Percentiles rank a stretch among this genome's conserved stretches.
Evolutionary conservation across 306 rosid genomes (phyloP).

Genomic region (Dryas alaskensis): DNA sequence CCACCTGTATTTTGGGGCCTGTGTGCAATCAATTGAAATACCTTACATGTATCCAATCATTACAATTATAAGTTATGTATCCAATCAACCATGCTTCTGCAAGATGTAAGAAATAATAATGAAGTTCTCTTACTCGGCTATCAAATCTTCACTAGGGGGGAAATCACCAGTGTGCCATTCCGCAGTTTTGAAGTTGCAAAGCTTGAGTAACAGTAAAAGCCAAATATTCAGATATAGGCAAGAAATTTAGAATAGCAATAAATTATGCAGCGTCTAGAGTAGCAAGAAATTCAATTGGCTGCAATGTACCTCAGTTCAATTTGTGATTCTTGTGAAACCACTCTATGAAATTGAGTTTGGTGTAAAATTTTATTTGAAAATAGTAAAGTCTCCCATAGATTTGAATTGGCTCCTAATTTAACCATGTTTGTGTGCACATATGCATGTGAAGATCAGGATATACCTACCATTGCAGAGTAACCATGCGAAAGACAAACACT

Average conservation of each 20-base stretch:
- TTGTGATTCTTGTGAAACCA: not conserved
- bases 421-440: not conserved
- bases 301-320: not conserved
- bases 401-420: not conserved
- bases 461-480: slow-evolving; percentile 30
- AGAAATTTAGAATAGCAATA: not conserved
- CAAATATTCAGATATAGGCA: not conserved
- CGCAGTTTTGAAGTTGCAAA: slow-evolving; percentile 11
- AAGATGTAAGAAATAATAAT: not conserved
- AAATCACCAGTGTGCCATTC: slow-evolving; percentile 17
- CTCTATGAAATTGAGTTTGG: not conserved
- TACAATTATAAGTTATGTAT: too few relatives aligned
- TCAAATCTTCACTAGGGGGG: not conserved
- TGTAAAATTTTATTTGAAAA: not conserved
- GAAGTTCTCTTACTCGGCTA: slow-evolving; percentile 19
- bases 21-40: too few relatives aligned
- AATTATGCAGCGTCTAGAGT: not conserved
- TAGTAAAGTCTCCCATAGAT: not conserved
- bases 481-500: slow-evolving; percentile 11
- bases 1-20: too few relatives aligned
- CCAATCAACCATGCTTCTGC: too few relatives aligned
- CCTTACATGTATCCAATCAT: too few relatives aligned
- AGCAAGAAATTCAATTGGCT: not conserved
- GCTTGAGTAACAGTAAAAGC: slow-evolving; percentile 20
- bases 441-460: not conserved